A percentile compares a stretch with the other conserved stretches of the same genome.
phyloP scores from a whole-genome alignment of 257 asterid species.

The Parsonsia alboflavescens region DNA sequence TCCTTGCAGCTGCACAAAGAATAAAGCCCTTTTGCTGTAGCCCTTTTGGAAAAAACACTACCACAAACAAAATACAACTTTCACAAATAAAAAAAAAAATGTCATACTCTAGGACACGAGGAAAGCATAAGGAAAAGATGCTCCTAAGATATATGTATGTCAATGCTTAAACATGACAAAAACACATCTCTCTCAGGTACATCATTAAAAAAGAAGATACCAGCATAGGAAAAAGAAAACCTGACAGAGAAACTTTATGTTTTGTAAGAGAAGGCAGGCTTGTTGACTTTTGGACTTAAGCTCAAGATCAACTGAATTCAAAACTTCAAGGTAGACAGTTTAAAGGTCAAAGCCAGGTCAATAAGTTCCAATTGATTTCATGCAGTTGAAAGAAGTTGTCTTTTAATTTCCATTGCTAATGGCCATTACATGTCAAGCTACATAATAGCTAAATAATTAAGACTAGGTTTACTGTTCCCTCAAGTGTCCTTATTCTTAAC shows the following conservation, averaged over 20 bases:
- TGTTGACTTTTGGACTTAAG: background rate
- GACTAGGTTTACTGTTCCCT: background rate
- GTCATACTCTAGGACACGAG: background rate
- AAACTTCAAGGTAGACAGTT: background rate
- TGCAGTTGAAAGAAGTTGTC: background rate
- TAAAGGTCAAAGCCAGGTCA: too few relatives aligned
- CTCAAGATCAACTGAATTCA: background rate
- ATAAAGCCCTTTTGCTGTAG: slow-evolving; percentile 5
- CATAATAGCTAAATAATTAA: background rate
- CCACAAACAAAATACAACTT: background rate
- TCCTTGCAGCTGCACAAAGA: slow-evolving; percentile 76
- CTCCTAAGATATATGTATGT: background rate
- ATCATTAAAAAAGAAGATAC: too few relatives aligned
- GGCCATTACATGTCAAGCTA: too few relatives aligned
- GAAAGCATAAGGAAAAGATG: background rate
- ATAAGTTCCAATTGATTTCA: background rate
- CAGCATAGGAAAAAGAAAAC: too few relatives aligned
- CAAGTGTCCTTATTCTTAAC: too few relatives aligned
- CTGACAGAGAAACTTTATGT: too few relatives aligned
- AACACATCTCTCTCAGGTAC: too few relatives aligned
- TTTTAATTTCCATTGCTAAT: background rate
- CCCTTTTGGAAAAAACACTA: background rate
- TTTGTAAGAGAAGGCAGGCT: background rate
- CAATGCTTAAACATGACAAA: background rate
- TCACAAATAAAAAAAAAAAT: background rate